phyloP scores from a whole-genome alignment of 1,284 basidiomycete genomes.

The Cutaneotrichosporon arboriforme region DNA sequence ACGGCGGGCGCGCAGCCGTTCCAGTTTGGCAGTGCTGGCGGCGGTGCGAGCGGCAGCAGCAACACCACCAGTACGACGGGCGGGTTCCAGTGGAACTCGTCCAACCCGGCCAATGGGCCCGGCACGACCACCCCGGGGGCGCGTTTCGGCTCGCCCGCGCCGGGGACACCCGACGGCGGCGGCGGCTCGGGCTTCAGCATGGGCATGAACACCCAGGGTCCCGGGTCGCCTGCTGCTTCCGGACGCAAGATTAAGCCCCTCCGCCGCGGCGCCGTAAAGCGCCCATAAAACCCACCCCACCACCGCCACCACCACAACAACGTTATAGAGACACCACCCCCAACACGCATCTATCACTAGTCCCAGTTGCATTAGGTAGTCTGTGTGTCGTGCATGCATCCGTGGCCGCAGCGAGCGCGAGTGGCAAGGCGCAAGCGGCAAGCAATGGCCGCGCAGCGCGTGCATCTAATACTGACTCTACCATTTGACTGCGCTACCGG shows the following conservation, averaged over 20 bases:
- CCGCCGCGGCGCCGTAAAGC: constrained; percentile 18
- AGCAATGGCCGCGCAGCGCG: too few species aligned
- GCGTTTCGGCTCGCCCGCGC: constrained; percentile 9
- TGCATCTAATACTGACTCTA: too few species aligned
- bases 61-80: background rate
- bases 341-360: too few species aligned
- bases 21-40: background rate
- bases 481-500: too few species aligned
- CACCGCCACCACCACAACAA: too few species aligned
- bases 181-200: constrained; percentile 15
- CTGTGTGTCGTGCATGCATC: background rate
- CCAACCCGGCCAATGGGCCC: constrained; percentile 4
- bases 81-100: background rate
- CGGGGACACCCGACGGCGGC: background rate
- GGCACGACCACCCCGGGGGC: constrained; percentile 6
- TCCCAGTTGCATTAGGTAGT: background rate
- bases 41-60: background rate
- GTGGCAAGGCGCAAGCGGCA: too few species aligned
- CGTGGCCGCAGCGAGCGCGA: background rate
- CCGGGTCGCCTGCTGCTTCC: constrained; percentile 21
- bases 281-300: background rate
- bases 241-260: constrained; percentile 31
- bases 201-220: constrained; percentile 10
- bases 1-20: background rate
- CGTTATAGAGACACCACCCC: background rate